Evolutionary conservation across 2,329 filamentous ascomycete genomes (phyloP).

Genomic region (Teratosphaeria viscida): DNA sequence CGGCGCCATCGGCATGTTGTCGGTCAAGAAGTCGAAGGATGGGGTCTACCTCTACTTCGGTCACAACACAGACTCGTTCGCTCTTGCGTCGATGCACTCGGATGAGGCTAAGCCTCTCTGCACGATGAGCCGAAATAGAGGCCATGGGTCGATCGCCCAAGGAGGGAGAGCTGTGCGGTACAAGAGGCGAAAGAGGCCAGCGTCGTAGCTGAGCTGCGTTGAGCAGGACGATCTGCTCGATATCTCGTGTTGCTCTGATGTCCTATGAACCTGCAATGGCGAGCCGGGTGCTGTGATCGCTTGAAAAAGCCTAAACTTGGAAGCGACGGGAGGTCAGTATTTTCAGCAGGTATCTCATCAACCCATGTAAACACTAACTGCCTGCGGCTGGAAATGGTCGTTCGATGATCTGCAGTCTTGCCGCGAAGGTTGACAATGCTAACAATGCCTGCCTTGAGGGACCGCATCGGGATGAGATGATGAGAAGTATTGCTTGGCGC

Average conservation of each 20-base stretch:
- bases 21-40: constrained; percentile 68
- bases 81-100: constrained; percentile 78
- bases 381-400: too few species aligned
- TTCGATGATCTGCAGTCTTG: too few species aligned
- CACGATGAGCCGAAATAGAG: constrained; percentile 72
- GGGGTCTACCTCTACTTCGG: constrained; percentile 84
- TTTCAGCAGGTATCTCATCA: not conserved
- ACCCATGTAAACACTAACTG: not conserved
- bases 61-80: constrained; percentile 85
- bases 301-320: not conserved
- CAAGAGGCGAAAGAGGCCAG: not conserved
- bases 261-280: not conserved
- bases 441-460: too few species aligned
- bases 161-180: constrained; percentile 11
- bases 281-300: not conserved
- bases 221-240: not conserved
- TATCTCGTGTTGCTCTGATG: not conserved
- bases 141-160: constrained; percentile 34
- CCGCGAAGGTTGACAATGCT: too few species aligned
- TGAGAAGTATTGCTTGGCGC: not conserved
- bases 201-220: not conserved
- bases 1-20: constrained; percentile 85
- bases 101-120: constrained; percentile 64
- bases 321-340: not conserved
- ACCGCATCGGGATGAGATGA: too few species aligned